Percentiles rank a stretch among this genome's conserved stretches.
Conservation (phyloP, 768 basidiomycete species). For the Leccinellum luteum region DNA sequence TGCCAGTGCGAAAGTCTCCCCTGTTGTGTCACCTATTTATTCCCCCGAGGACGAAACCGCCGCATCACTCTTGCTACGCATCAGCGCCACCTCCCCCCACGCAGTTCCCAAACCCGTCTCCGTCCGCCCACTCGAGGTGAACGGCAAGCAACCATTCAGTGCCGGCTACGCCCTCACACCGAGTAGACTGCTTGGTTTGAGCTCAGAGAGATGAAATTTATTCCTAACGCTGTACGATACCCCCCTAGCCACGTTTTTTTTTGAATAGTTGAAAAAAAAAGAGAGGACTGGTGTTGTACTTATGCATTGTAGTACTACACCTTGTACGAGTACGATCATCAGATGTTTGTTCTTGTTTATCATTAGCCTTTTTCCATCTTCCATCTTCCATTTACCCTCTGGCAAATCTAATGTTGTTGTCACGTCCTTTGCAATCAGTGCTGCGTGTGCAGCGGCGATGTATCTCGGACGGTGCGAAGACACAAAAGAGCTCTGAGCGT, state of each 20-base stretch:
- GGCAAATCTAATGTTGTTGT: background rate
- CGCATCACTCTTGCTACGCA: slow-evolving; percentile 64
- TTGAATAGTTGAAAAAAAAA: background rate
- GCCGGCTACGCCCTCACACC: slow-evolving; percentile 24
- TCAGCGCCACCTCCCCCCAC: slow-evolving; percentile 38
- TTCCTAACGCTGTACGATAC: slow-evolving; percentile 2
- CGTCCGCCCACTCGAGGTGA: background rate
- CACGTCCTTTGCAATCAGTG: background rate
- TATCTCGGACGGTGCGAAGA: background rate
- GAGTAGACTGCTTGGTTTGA: slow-evolving; percentile 24
- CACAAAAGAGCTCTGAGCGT: slow-evolving; percentile 64
- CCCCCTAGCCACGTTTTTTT: background rate
- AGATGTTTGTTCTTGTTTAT: slow-evolving; percentile 14
- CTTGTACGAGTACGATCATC: background rate
- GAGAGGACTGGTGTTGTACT: background rate
- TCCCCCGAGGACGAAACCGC: slow-evolving; percentile 67
- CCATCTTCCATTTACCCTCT: background rate
- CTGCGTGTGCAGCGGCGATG: background rate
- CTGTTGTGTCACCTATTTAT: slow-evolving; percentile 26
- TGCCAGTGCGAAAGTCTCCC: slow-evolving; percentile 15
- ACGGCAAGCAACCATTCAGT: background rate
- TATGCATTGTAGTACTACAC: slow-evolving; percentile 3
- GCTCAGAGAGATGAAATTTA: slow-evolving; percentile 7
- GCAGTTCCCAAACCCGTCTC: background rate
- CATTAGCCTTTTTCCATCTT: background rate